Evolutionary conservation across 208 protist genomes (phyloP), one percentile per base, ranked within the genome.

Genomic region (Leishmania martiniquensis): DNA sequence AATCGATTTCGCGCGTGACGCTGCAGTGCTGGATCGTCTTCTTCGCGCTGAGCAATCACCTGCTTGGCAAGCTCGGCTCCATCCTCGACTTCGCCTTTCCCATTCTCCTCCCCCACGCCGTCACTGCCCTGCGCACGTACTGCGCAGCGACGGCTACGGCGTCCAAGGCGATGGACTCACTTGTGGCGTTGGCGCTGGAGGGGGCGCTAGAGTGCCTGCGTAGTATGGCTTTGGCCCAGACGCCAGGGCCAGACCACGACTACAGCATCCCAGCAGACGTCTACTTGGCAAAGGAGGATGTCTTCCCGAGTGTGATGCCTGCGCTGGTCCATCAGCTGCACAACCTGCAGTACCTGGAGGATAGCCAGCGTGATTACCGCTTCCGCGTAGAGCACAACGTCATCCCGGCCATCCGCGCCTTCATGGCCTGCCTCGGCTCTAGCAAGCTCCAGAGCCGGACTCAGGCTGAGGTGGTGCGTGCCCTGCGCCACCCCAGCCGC

Each of bases 21-120:
- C 57, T 95, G 76, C 94, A 97, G 79, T 72, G 87, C 72, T 96
- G 89, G 92, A 72, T 94, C 22, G 74, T 94, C 71, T 95, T 93
- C 81, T 95, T 91, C 80, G 86, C 91, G 37, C 87, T 97, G n/a
- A 88, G 80, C 77, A 93, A 93, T 76, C 86, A 90, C 75, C 67
- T 96, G 17, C 84, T 97, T n/a, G 84, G 93, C 55, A 86, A 92
- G 73, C 81, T 97, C 10, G 91, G 91, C 54, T 73, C 81, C 51
- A 93, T 97, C 42, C 60, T 95, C 25, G 94, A 96, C 80, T 97
- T 97, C 82, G 84, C 77, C 79, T 96, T 95, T 67, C 82, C 87
- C 37, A 80, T 90, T 5, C 44, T 91, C 3, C 75, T 93, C 42
- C 88, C 91, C 25, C 89, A 94, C 83, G 74, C 92, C 44, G 85